Base-by-base conservation (phyloP, 331 rosid species). In the Telfairia occidentalis region DNA sequence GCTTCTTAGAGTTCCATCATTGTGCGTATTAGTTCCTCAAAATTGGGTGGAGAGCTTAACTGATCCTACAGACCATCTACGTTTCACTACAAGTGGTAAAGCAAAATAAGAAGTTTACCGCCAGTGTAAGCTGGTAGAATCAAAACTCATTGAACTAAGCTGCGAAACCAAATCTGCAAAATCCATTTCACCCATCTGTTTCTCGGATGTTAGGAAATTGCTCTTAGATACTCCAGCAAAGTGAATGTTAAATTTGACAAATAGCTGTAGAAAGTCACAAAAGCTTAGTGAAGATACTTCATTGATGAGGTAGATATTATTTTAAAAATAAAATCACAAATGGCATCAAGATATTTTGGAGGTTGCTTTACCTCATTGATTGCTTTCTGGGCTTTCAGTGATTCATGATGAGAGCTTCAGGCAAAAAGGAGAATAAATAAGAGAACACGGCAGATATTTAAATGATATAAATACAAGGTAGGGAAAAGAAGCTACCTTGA, bases 161-260 rank as follows among this genome's bases (percentile, higher is more conserved):
- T 90, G 90, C 84, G 93, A 88, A 83, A 95, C 90, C 87, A 95
- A 84, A 79, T 87, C 92, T 26, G 86, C 73, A 88, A 92, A 87
- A 78, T 80, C 89, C 32, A 72, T 82, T 57, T 84, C 92, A 26
- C 83, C 83, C 30, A 59, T 77, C 64, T 85, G 82, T 42, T 88
- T 84, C 70, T 87, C 90, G 54, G 89, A 75, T 74, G 82, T 79
- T 82, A 77, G 82, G 88, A 95, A 90, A 85, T 88, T 88, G 84
- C 85, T 89, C 89, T 85, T 89, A 54, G 99, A 90, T 75, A 95
- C 97, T 87, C 99, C 99, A 78, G 97, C 85, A 83, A 95, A 95
- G 83, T 95, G 88, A 80, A 90, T 95, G 96, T 92, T 95, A 96
- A 86, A 95, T 86, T 92, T 95, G 76, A 95, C 97, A 87, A 95